Percentiles rank a stretch among this genome's conserved stretches.
Conservation (phyloP, 805 yeast genomes). For the Cyberlindnera mycetangii region DNA sequence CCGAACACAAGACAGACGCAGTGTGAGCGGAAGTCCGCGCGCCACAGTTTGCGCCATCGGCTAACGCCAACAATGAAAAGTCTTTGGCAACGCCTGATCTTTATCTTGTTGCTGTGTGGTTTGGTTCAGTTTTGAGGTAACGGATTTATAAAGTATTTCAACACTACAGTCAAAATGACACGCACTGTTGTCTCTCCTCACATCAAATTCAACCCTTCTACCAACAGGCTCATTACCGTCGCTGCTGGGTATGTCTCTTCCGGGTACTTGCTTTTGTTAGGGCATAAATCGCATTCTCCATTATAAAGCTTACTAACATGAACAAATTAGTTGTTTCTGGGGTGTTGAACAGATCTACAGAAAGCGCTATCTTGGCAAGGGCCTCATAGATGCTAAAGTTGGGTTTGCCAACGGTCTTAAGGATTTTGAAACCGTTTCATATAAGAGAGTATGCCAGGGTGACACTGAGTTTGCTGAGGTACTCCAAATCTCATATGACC, state of each 20-base stretch:
- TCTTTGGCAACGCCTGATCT: too few relatives aligned
- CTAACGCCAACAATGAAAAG: too few relatives aligned
- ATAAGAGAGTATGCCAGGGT: constrained; percentile 73
- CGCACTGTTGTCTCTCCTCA: constrained; percentile 35
- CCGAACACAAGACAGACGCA: too few relatives aligned
- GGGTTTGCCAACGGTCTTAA: constrained; percentile 85
- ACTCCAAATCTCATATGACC: constrained; percentile 80
- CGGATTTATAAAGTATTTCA: background rate
- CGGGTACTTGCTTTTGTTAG: too few relatives aligned
- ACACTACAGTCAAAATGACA: background rate
- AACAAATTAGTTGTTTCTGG: constrained; percentile 60
- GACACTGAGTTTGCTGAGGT: constrained; percentile 78
- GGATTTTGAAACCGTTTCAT: constrained; percentile 44
- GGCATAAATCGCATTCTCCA: background rate
- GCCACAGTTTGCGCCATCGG: constrained; percentile 1
- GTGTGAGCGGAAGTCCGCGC: background rate
- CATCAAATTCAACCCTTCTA: constrained; percentile 39
- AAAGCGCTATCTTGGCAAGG: constrained; percentile 62
- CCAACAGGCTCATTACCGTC: constrained; percentile 52
- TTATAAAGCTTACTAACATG: background rate
- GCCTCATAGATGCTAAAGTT: constrained; percentile 73
- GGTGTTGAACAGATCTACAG: constrained; percentile 83
- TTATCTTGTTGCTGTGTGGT: background rate
- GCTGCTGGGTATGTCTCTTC: constrained; percentile 51
- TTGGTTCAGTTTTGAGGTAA: too few relatives aligned